Base-by-base conservation (phyloP, 1,284 basidiomycete species). In the Pseudozyma sp. region DNA sequence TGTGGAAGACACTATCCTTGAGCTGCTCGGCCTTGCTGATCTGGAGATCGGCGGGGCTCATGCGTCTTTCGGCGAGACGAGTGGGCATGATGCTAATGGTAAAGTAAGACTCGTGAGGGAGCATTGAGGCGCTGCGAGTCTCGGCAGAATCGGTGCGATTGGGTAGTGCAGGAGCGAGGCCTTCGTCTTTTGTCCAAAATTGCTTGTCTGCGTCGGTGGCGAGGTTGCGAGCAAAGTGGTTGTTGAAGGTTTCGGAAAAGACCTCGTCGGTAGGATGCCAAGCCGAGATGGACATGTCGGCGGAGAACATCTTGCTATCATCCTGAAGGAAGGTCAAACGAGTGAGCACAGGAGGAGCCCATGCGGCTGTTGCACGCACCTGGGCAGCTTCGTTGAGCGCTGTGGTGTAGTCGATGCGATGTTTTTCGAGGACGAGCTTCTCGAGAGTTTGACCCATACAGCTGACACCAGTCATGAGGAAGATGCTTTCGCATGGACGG, bases 181-280 rank as follows among this genome's bases (percentile, higher is more conserved):
- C 45, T 16, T 53, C 16, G 3, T 62, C 59, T 5, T 49, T 25
- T 8, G 39, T 12, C 42, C 39, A 42, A 4, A 49, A 48, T 3
- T 51, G 55, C 43, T 67, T 70, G 31, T 75, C 67, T 12, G 62
- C 38, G 8, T 59, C 61, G 35, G 52, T 3, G 3, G 48, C 39
- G n/a, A 70, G 34, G 50, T 25, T 52, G 14, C 57, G 59, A 31
- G 65, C 56, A 39, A 56, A 67, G 31, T 67, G 73, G 16, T 45
- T 67, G 55, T 76, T 68, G 66, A 76, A 76, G 0, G 57, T 60
- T 36, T 76, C 74, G 31, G 74, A 76, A 35, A 80, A 82, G 56
- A 82, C 67, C 45, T 80, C 74, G 48, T 82, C 80, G 31, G 77
- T 81, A 19, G 77, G 63, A 59, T 78, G 76, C 79, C 79, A 82